Conservation (phyloP, 2,329 filamentous ascomycete species). For the Alternaria infectoria region DNA sequence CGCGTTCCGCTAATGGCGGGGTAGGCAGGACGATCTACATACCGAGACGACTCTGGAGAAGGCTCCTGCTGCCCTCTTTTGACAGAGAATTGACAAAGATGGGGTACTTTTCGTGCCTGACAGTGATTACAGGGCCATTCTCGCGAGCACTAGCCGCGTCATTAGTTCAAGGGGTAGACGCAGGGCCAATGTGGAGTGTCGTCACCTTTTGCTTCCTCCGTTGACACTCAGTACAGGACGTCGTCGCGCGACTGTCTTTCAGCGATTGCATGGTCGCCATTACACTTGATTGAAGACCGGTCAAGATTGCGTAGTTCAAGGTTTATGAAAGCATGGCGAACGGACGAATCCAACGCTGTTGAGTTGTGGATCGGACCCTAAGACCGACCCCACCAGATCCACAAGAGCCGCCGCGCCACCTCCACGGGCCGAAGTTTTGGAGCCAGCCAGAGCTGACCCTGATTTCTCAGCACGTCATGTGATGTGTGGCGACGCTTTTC, state of each 20-base stretch:
- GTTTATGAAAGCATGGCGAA: constrained; percentile 2
- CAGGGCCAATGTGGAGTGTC: constrained; percentile 7
- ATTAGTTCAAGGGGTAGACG: constrained; percentile 20
- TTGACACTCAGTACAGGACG: constrained; percentile 57
- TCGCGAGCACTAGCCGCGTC: constrained; percentile 52
- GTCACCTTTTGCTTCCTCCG: constrained; percentile 59
- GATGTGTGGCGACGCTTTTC: not conserved
- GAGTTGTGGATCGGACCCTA: not conserved
- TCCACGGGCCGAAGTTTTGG: constrained; percentile 3
- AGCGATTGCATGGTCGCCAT: constrained; percentile 24
- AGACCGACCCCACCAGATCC: constrained; percentile 9
- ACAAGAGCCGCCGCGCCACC: constrained; percentile 10
- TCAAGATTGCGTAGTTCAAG: not conserved
- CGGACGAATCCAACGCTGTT: constrained; percentile 6
- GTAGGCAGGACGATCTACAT: constrained; percentile 8
- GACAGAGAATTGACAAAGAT: constrained; percentile 55
- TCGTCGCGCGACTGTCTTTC: constrained; percentile 33
- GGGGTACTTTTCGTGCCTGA: constrained; percentile 55
- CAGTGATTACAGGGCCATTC: constrained; percentile 61
- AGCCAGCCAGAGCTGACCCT: not conserved
- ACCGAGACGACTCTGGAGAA: constrained; percentile 25
- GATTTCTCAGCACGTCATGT: constrained; percentile 8
- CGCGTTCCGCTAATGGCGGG: not conserved
- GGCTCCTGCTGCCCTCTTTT: constrained; percentile 40
- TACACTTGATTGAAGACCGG: not conserved